Percentiles rank a stretch among this genome's conserved stretches.
Evolutionary conservation across 371 early-diverging fungal species (phyloP).

Genomic region (Mortierella sp.): DNA sequence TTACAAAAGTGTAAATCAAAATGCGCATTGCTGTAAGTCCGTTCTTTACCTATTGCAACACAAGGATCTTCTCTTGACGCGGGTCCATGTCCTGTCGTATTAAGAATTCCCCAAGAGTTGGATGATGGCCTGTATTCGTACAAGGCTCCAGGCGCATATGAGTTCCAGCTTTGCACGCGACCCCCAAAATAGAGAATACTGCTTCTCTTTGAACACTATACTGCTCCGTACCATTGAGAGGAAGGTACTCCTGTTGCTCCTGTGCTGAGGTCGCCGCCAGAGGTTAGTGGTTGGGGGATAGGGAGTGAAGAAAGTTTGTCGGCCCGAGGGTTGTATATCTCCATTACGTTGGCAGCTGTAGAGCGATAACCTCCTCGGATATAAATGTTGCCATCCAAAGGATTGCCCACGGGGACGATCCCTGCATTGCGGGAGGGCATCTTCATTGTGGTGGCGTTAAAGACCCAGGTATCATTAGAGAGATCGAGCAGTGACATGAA

Average conservation of each 20-base stretch:
- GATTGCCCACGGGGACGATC: slow-evolving; percentile 9
- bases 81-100: slow-evolving; percentile 23
- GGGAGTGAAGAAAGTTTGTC: slow-evolving; percentile 15
- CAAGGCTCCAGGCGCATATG: slow-evolving; percentile 12
- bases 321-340: slow-evolving; percentile 29
- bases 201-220: slow-evolving; percentile 18
- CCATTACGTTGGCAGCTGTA: slow-evolving; percentile 14
- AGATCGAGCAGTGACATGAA: slow-evolving; percentile 21
- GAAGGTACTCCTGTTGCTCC: slow-evolving; percentile 9
- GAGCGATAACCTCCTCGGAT: slow-evolving; percentile 34
- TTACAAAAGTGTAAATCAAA: neutral
- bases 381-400: slow-evolving; percentile 36
- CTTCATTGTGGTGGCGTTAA: slow-evolving; percentile 12
- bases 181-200: slow-evolving; percentile 46
- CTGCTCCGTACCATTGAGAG: slow-evolving; percentile 28
- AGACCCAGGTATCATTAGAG: slow-evolving; percentile 14
- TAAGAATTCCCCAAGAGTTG: slow-evolving; percentile 23
- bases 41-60: slow-evolving; percentile 29
- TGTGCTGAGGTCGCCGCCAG: slow-evolving; percentile 5
- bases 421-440: slow-evolving; percentile 15
- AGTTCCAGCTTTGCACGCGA: neutral
- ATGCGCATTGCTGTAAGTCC: neutral
- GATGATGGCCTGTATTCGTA: slow-evolving; percentile 26
- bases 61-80: slow-evolving; percentile 28
- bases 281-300: slow-evolving; percentile 4